Evolutionary conservation across 805 yeast species (phyloP), one percentile per base, ranked within the genome.

Genomic region (Teunomyces pallodes): DNA sequence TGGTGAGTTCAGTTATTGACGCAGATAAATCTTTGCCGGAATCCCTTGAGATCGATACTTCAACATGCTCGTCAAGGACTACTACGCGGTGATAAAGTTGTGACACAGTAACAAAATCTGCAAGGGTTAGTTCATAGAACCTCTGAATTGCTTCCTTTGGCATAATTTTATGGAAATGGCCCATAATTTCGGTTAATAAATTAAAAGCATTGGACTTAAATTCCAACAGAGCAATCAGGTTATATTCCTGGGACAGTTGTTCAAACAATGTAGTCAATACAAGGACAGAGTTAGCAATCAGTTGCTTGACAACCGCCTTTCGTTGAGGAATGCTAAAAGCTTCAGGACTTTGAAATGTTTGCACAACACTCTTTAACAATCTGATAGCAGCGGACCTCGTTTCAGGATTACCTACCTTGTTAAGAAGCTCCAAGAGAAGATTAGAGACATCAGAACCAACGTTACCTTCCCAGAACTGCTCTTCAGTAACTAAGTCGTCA

Each of bases 401-500:
- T 9, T 70, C 75, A 1, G 69, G 43, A n/a, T 57, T 50, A 8
- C 61, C 52, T 0, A 62, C 49, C 20, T 61, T 61, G 20, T 58
- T 45, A 28, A 82, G 59, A 27, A 83, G 58, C 38, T 61, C 60
- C 35, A 75, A 65, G 46, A 87, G 75, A 33, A 82, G 79, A 29
- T 72, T 64, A 35, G 83, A 69, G 0, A 87, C 74, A 36, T 74
- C 73, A 14, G 62, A 52, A 2, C 91, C 92, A 36, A 85, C 75
- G 1, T 87, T 87, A 9, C 81, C 85, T 46, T 81, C 85, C 73
- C 90, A 87, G 61, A 91, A 92, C 64, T 88, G 92, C 31, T 84
- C 90, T 49, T 90, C 96, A 2, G 92, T 79, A 28, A 94, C 81
- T 44, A 90, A 75, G 59, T 94, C 97, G 58, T 87, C 94, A 52